Base-by-base conservation (phyloP, 352 stramenopile genomes). In the Blastocystis sp. region DNA sequence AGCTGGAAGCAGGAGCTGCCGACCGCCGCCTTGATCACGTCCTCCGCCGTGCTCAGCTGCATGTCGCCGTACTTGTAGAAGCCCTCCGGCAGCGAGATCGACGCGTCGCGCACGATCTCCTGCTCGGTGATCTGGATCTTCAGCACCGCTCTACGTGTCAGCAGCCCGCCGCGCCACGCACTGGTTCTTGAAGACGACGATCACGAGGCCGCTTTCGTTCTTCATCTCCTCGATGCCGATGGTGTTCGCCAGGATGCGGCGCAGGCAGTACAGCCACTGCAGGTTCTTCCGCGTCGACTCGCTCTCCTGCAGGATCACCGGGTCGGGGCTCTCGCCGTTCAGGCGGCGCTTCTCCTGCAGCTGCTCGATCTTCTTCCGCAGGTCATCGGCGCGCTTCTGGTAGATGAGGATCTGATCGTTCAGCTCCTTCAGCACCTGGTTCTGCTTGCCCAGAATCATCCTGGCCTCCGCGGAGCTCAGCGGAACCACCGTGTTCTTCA, bases 201-300 rank as follows among this genome's bases (percentile, higher is more conserved):
- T 62, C 9, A 67, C 60, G 34, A 52, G 0, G 10, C 34, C 66
- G 9, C 41, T 59, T 10, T 59, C 56, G 10, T 14, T 64, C 48
- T 84, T 52, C 1, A 84, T 67, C 2, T 84, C 74, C 40, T 59
- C 40, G n/a, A 84, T 66, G n/a, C 74, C 74, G 10, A 84, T 52
- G 9, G 52, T 84, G 74, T 84, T 52, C 34, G 34, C 28, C 45
- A 84, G 43, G 60, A 84, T 84, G 0, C 74, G 74, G 14, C 69
- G 67, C 53, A 84, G 56, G 52, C 74, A 69, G 23, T 84, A 84
- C 11, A 84, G 61, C 74, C 74, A 84, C 19, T 69, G 41, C 38
- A 84, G 34, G 10, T 53, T 69, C 38, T 84, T 62, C n/a, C 66
- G 74, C 3, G 53, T 67, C 7, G 74, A 66, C 7, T 61, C 48